Evolutionary conservation across 257 asterid genomes (phyloP).

Genomic region (Solanum chilense): DNA sequence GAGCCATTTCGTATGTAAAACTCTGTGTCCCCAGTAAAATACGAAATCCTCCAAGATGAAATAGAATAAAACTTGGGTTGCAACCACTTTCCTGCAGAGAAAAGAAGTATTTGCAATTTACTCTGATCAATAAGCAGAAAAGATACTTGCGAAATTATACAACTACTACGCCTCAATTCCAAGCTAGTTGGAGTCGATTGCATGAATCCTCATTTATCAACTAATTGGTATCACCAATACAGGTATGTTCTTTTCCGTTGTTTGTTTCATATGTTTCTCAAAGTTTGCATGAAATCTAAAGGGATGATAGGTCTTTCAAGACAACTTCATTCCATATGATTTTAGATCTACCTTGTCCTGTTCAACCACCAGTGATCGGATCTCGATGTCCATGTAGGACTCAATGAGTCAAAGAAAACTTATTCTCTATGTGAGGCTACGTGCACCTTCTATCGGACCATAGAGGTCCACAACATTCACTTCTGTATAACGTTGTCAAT

Average conservation of each 20-base stretch:
- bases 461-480: neutral
- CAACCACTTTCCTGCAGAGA: conserved; percentile 77
- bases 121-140: neutral
- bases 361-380: neutral
- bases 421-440: neutral
- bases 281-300: neutral
- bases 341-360: neutral
- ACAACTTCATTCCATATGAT: too few species aligned
- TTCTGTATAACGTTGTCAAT: neutral
- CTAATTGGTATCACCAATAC: neutral
- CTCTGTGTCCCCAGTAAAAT: conserved; percentile 97
- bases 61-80: conserved; percentile 78
- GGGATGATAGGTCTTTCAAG: too few species aligned
- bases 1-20: conserved; percentile 96
- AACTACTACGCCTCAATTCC: neutral
- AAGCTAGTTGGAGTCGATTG: neutral
- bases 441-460: neutral
- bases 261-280: neutral
- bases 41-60: conserved; percentile 88
- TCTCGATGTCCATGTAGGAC: neutral
- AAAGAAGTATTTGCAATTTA: conserved; percentile 8
- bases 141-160: neutral
- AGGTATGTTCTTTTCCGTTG: neutral
- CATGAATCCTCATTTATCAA: neutral
- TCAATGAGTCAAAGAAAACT: neutral